Evolutionary conservation across 352 stramenopile genomes (phyloP).

Genomic region (Globisporangium radiosum): DNA sequence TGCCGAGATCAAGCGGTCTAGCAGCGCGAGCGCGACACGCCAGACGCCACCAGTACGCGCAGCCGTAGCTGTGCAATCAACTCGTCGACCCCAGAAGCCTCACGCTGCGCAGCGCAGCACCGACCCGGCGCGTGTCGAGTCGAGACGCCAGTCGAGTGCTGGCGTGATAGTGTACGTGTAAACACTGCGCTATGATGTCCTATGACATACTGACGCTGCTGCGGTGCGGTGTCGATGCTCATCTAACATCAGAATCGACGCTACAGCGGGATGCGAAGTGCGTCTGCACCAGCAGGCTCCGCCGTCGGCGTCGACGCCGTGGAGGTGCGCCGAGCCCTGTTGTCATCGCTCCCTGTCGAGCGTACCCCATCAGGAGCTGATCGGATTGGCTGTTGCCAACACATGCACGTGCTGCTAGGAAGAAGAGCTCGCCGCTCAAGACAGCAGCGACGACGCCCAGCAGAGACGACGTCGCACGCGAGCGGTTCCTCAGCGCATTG

Average conservation of each 20-base stretch:
- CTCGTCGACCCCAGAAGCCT: not conserved
- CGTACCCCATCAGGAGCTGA: too few species aligned
- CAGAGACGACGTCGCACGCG: constrained; percentile 13
- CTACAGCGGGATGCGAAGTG: constrained; percentile 30
- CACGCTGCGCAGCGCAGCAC: not conserved
- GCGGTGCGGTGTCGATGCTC: not conserved
- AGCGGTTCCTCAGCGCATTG: constrained; percentile 44
- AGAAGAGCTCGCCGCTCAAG: constrained; percentile 9
- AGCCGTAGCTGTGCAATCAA: not conserved
- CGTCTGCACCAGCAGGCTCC: constrained; percentile 25
- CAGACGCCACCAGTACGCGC: not conserved
- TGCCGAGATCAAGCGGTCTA: constrained; percentile 12
- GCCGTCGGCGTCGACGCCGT: constrained; percentile 36
- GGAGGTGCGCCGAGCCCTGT: constrained; percentile 25
- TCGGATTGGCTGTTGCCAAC: too few species aligned
- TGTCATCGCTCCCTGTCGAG: too few species aligned
- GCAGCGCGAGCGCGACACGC: not conserved
- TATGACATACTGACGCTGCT: too few species aligned
- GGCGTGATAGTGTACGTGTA: constrained; percentile 16
- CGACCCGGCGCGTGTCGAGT: not conserved
- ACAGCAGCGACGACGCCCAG: constrained; percentile 4
- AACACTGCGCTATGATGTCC: not conserved
- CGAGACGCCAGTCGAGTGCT: constrained; percentile 7
- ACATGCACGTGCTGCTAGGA: constrained; percentile 4
- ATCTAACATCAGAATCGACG: constrained; percentile 22